Base-by-base conservation (phyloP, 225 moss, liverwort and hornwort genomes). In the Anthoceros angustus region DNA sequence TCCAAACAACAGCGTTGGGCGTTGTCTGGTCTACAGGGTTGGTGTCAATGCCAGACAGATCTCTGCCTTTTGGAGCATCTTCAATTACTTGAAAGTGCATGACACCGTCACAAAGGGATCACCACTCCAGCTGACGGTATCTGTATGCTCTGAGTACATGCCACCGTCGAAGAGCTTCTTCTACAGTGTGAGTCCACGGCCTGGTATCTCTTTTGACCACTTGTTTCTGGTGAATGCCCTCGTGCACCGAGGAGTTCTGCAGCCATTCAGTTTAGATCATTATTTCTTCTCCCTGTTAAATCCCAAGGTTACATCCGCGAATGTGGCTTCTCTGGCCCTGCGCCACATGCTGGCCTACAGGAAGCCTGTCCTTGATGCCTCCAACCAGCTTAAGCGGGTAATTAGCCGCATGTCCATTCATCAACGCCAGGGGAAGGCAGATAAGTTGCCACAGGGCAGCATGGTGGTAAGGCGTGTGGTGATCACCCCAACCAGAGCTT, bases 211-310 rank as follows among this genome's bases (percentile, higher is more conserved):
- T 0, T 98, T 91, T 26, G 66, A 79, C 10, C 64, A 81, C 42
- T 84, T 83, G 91, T 82, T 78, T 64, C 39, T 91, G 64, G 82
- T 91, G 39, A 91, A 87, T 48, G 74, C 78, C 12, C 80, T 98
- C 0, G 88, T 91, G 66, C 86, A 85, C 68, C 79, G 72, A 21
- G 85, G 88, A 12, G 80, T 86, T 60, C 6, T 91, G 8, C 91
- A 80, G 64, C 49, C 70, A 8, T 74, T 66, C 11, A 80, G 71
- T 40, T 79, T 98, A 4, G 80, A 76, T 7, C 14, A 66, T 6
- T 68, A 80, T 2, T 91, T 98, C 21, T 85, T 82, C 50, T 10
- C 43, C 10, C 48, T 79, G 0, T 64, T 88, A 41, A 49, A 65
- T 66, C 48, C 77, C 23, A 75, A 75, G 16, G 24, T 16, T 42